Base-by-base conservation (phyloP, 2,329 filamentous ascomycete genomes). In the Fusarium lyarnte region DNA sequence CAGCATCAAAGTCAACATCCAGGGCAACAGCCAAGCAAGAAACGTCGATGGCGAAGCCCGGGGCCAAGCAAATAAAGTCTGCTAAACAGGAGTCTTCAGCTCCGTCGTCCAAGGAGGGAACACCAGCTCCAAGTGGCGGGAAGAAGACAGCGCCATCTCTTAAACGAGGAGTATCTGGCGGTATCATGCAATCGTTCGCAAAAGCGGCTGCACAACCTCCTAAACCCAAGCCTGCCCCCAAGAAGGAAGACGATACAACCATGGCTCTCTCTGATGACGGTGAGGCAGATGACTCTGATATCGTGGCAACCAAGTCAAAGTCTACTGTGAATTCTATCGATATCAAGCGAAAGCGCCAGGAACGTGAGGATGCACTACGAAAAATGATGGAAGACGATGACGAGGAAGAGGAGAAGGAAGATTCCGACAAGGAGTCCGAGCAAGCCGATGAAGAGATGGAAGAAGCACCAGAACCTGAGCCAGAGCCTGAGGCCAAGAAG, bases 101-200 rank as follows among this genome's bases (percentile, higher is more conserved):
- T 21, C 45, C 74, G 4, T 63, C 69, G 2, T 73, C 78, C 2
- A 78, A 78, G 12, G 74, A 77, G 29, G 65, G 69, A 35, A 78
- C 76, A 2, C 74, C 78, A 19, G 61, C 75, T 4, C 77, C 78
- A 8, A 79, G 74, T 42, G 58, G 59, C 9, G 59, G 65, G 19
- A 82, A 81, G 62, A 85, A 84, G 62, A 58, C 80, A 8, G 46
- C 83, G 7, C 76, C 81, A 25, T 71, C 84, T 9, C 41, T 75
- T 6, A 94, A 93, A 77, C 88, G 88, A 63, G 87, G 88, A 58
- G 85, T 84, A 21, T 89, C 91, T 17, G 84, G 83, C 6, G 88
- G 89, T 66, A 89, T 97, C 31, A 94, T 96, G 86, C 91, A 92
- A 67, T 92, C 93, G 0, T 97, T 97, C 79, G 92, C 93, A 19